These are phyloP conservation scores for Coniochaeta prunicola DNA, from an alignment of 2,329 filamentous ascomycete species.

Conservation along the genomic window DNA sequence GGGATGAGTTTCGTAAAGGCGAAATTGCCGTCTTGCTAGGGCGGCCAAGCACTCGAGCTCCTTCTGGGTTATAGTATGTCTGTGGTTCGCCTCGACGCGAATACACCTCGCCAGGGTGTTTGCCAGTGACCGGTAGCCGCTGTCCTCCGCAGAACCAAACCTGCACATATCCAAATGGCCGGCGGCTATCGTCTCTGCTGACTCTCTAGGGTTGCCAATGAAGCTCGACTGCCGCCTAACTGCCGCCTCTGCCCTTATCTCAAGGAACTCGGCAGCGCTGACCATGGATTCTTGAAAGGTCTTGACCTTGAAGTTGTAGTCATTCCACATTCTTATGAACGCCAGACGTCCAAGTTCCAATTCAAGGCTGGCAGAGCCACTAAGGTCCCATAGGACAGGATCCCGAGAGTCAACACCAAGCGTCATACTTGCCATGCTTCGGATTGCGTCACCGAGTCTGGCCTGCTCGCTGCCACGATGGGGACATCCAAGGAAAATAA, in stretches of 20 bases:
- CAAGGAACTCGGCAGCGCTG: slow-evolving; percentile 11
- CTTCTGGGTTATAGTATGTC: background rate
- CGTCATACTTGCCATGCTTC: slow-evolving; percentile 18
- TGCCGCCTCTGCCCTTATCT: background rate
- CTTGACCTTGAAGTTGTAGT: slow-evolving; percentile 25
- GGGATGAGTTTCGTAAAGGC: slow-evolving; percentile 10
- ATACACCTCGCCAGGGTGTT: slow-evolving; percentile 13
- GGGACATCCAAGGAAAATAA: slow-evolving; percentile 22
- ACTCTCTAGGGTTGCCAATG: slow-evolving; percentile 22
- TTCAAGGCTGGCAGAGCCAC: slow-evolving; percentile 14
- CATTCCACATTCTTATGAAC: slow-evolving; percentile 21
- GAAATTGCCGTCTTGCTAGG: slow-evolving; percentile 7
- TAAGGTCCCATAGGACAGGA: slow-evolving; percentile 17
- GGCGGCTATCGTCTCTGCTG: slow-evolving; percentile 25
- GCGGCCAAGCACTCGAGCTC: slow-evolving; percentile 15
- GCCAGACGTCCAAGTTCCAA: slow-evolving; percentile 16
- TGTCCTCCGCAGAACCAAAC: slow-evolving; percentile 22
- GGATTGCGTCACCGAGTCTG: slow-evolving; percentile 18
- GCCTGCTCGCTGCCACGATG: slow-evolving; percentile 20
- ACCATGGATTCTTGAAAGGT: slow-evolving; percentile 21
- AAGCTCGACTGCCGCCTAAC: slow-evolving; percentile 16
- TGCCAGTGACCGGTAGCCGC: slow-evolving; percentile 17
- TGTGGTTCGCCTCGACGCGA: slow-evolving; percentile 13
- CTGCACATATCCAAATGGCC: slow-evolving; percentile 33
- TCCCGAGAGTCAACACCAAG: slow-evolving; percentile 15